phyloP scores from a whole-genome alignment of 129 eudicot genomes.

The Saussurea involucrata region DNA sequence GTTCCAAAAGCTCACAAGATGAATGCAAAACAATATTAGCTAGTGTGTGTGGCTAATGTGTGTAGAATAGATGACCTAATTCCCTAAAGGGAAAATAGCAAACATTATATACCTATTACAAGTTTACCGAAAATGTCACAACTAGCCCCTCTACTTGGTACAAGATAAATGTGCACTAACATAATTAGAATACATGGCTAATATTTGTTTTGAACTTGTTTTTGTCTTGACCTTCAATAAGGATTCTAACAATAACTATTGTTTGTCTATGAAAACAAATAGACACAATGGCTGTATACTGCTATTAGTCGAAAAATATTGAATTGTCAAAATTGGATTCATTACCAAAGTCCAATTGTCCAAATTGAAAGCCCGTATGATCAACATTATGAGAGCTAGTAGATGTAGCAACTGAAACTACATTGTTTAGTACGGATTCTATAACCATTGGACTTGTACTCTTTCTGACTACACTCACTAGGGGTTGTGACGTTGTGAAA shows the following conservation, averaged over 20 bases:
- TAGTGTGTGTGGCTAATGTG: too few relatives aligned
- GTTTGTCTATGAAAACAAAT: background rate
- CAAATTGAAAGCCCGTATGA: slow-evolving; percentile 29
- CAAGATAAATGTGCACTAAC: too few relatives aligned
- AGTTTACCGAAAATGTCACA: too few relatives aligned
- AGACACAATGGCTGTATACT: background rate
- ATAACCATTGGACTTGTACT: background rate
- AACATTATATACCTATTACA: too few relatives aligned
- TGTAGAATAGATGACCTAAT: too few relatives aligned
- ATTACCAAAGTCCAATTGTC: slow-evolving; percentile 31
- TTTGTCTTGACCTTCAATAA: background rate
- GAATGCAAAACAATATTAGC: too few relatives aligned
- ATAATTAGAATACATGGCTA: background rate
- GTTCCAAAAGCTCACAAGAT: too few relatives aligned
- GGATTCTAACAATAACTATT: background rate
- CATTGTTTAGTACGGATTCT: slow-evolving; percentile 34
- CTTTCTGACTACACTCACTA: slow-evolving; percentile 5
- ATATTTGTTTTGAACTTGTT: background rate
- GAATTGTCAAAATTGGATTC: slow-evolving; percentile 37
- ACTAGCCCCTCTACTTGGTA: too few relatives aligned
- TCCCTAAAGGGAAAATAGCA: too few relatives aligned
- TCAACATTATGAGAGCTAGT: slow-evolving; percentile 30
- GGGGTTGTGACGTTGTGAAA: slow-evolving; percentile 24
- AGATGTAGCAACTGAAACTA: slow-evolving; percentile 33
- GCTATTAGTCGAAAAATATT: slow-evolving; percentile 21